Conservation (phyloP, 345 rosid species). For the Dipteronia sinensis region DNA sequence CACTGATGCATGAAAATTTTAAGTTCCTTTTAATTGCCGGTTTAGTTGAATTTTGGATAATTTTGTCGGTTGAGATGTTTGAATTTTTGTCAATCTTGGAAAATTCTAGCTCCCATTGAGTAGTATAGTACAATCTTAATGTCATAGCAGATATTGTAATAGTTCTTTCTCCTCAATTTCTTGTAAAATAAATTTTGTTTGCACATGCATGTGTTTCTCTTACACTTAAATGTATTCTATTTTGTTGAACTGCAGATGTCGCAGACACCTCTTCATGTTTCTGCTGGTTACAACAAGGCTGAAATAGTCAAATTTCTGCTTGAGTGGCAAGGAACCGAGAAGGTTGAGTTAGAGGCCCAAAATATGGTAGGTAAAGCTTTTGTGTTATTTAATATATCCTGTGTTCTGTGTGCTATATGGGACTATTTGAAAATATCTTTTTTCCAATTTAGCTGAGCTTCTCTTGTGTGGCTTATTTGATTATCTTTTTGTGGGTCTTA, state of each 20-base stretch:
- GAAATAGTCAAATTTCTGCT: constrained; percentile 78
- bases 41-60: background rate
- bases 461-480: constrained; percentile 12
- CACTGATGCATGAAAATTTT: background rate
- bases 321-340: constrained; percentile 67
- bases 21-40: background rate
- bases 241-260: constrained; percentile 70
- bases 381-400: background rate
- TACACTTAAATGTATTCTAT: constrained; percentile 4
- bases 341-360: constrained; percentile 82
- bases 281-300: constrained; percentile 79
- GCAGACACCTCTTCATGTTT: constrained; percentile 94
- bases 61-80: background rate
- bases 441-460: background rate
- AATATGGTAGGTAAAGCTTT: constrained; percentile 61
- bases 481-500: constrained; percentile 14
- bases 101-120: background rate
- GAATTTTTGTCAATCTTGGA: background rate
- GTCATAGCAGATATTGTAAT: background rate
- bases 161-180: background rate
- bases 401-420: background rate
- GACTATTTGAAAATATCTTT: background rate
- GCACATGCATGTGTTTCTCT: background rate
- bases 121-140: background rate
- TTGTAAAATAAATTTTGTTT: background rate